Conservation (phyloP, 2,329 filamentous ascomycete species). For the Westerdykella ornata region DNA sequence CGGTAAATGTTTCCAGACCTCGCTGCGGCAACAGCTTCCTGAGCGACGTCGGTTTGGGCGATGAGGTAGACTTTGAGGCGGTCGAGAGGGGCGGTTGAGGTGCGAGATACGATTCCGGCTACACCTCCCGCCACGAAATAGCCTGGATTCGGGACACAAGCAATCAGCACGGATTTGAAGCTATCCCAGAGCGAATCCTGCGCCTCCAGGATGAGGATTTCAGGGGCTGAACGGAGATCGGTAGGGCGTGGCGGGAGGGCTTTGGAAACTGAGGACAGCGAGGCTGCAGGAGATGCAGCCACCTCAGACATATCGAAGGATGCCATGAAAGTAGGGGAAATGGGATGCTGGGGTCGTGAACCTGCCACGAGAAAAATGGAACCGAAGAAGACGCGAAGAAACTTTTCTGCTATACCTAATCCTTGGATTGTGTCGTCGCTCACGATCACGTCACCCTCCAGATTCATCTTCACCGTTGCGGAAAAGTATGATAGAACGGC, state of each 20-base stretch:
- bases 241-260: conserved; percentile 32
- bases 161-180: conserved; percentile 48
- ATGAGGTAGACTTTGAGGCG: conserved; percentile 96
- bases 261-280: conserved; percentile 20
- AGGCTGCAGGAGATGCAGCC: conserved; percentile 14
- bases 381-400: conserved; percentile 69
- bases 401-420: conserved; percentile 73
- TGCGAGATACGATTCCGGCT: conserved; percentile 89
- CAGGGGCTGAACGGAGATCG: conserved; percentile 10
- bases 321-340: conserved; percentile 19
- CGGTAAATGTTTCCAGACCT: conserved; percentile 62
- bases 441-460: conserved; percentile 89
- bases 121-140: conserved; percentile 96
- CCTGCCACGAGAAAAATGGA: conserved; percentile 63
- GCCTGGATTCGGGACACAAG: conserved; percentile 74
- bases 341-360: conserved; percentile 36
- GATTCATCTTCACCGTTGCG: conserved; percentile 78
- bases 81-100: conserved; percentile 91
- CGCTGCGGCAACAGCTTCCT: conserved; percentile 57
- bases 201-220: conserved; percentile 24
- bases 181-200: conserved; percentile 24
- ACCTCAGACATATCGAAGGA: conserved; percentile 21
- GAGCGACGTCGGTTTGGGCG: conserved; percentile 66
- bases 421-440: conserved; percentile 86
- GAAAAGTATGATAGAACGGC: conserved; percentile 88